These are phyloP conservation scores for Tylopilus intermedius DNA, from an alignment of 768 basidiomycete genomes.

Conservation along the genomic window DNA sequence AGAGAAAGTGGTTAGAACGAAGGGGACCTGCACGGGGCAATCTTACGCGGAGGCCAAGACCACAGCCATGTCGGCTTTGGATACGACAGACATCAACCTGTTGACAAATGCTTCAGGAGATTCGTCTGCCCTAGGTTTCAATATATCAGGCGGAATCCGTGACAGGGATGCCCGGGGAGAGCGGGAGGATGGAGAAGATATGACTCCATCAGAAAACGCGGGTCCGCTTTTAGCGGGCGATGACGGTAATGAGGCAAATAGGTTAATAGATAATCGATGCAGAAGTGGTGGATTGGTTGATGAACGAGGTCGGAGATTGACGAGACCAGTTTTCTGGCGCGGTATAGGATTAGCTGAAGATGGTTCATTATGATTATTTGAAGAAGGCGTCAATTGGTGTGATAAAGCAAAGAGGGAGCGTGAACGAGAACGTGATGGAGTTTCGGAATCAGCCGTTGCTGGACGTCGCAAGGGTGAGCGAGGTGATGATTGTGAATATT, in stretches of 20 bases:
- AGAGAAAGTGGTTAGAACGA: constrained; percentile 8
- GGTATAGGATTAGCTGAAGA: constrained; percentile 1
- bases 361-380: constrained; percentile 2
- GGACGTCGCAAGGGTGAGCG: constrained; percentile 31
- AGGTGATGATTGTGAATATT: constrained; percentile 12
- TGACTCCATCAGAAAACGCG: constrained; percentile 6
- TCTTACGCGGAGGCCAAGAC: constrained; percentile 77
- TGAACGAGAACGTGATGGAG: constrained; percentile 32
- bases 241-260: constrained; percentile 48
- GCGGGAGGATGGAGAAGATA: constrained; percentile 27
- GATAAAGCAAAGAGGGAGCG: constrained; percentile 27
- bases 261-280: constrained; percentile 63
- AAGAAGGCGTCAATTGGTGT: constrained; percentile 13
- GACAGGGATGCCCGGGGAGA: constrained; percentile 45
- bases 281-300: constrained; percentile 67
- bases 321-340: constrained; percentile 25
- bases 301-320: constrained; percentile 41
- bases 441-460: constrained; percentile 38
- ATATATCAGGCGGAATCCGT: constrained; percentile 41
- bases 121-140: constrained; percentile 59
- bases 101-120: constrained; percentile 64
- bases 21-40: constrained; percentile 1
- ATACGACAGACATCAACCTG: constrained; percentile 59
- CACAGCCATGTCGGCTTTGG: constrained; percentile 73
- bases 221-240: constrained; percentile 21